These are phyloP conservation scores for Botryotinia globosa DNA, from an alignment of 2,329 filamentous ascomycete genomes.

Conservation along the genomic window DNA sequence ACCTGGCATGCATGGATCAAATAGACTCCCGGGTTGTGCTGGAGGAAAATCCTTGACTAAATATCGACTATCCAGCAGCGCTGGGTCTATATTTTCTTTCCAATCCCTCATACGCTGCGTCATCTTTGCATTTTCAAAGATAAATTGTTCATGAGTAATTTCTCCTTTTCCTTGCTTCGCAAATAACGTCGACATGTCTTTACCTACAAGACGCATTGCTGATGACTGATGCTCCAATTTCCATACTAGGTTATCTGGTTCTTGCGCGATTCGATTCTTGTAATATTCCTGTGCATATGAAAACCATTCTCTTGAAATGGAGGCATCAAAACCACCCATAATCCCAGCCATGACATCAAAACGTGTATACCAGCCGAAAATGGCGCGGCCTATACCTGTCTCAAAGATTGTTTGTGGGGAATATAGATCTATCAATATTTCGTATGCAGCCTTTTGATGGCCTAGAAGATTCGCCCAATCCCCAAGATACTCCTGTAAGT, in stretches of 20 bases:
- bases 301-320: slow-evolving; percentile 78
- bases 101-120: slow-evolving; percentile 48
- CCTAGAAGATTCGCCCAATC: slow-evolving; percentile 94
- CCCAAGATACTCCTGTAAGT: slow-evolving; percentile 77
- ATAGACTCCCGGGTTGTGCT: slow-evolving; percentile 48
- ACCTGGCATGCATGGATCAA: slow-evolving; percentile 69
- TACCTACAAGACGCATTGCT: slow-evolving; percentile 67
- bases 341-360: slow-evolving; percentile 85
- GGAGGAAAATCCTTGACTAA: slow-evolving; percentile 62
- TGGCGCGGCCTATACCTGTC: slow-evolving; percentile 66
- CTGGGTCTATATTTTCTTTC: slow-evolving; percentile 57
- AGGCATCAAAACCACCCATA: slow-evolving; percentile 73
- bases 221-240: slow-evolving; percentile 67
- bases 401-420: slow-evolving; percentile 72
- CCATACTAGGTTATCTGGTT: slow-evolving; percentile 62
- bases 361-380: slow-evolving; percentile 84
- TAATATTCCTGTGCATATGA: slow-evolving; percentile 51
- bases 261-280: slow-evolving; percentile 52
- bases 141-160: slow-evolving; percentile 64
- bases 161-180: slow-evolving; percentile 63
- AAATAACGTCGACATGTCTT: slow-evolving; percentile 78
- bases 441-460: slow-evolving; percentile 85
- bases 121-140: slow-evolving; percentile 56
- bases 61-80: slow-evolving; percentile 58
- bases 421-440: slow-evolving; percentile 75